A percentile compares a stretch with the other conserved stretches of the same genome.
Evolutionary conservation across 2,329 filamentous ascomycete species (phyloP).

Genomic region (Aspergillus felis): DNA sequence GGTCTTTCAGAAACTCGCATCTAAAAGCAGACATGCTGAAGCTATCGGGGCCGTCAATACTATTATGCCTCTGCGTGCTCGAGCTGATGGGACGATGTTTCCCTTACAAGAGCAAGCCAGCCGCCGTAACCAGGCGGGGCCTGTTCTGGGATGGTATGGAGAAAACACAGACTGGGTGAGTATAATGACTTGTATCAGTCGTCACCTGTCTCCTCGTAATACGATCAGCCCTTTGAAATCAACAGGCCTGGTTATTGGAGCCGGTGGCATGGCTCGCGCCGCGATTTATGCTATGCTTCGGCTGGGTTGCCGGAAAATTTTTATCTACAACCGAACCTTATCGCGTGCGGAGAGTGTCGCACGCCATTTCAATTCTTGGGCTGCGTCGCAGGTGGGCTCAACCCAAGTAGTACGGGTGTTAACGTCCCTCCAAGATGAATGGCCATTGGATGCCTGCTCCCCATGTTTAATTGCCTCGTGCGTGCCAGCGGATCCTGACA

Average conservation of each 20-base stretch:
- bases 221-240: slow-evolving; percentile 50
- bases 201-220: slow-evolving; percentile 46
- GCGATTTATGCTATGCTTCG: slow-evolving; percentile 75
- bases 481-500: slow-evolving; percentile 67
- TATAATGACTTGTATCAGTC: slow-evolving; percentile 40
- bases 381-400: slow-evolving; percentile 34
- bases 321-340: slow-evolving; percentile 67
- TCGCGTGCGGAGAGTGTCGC: slow-evolving; percentile 65
- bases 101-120: slow-evolving; percentile 38
- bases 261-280: slow-evolving; percentile 73
- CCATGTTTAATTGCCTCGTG: slow-evolving; percentile 75
- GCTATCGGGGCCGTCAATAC: slow-evolving; percentile 46
- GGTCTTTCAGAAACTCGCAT: slow-evolving; percentile 33
- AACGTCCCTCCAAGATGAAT: slow-evolving; percentile 54
- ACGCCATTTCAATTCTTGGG: slow-evolving; percentile 61
- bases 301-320: slow-evolving; percentile 70
- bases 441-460: slow-evolving; percentile 60
- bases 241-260: slow-evolving; percentile 53
- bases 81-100: slow-evolving; percentile 33
- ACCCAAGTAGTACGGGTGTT: slow-evolving; percentile 50
- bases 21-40: slow-evolving; percentile 41
- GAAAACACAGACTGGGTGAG: slow-evolving; percentile 45
- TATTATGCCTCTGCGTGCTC: slow-evolving; percentile 39
- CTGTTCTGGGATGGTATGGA: slow-evolving; percentile 41
- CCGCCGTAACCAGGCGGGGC: slow-evolving; percentile 40